These are phyloP conservation scores for Malassezia globosa DNA, from an alignment of 1,284 basidiomycete species.

Conservation along the genomic window DNA sequence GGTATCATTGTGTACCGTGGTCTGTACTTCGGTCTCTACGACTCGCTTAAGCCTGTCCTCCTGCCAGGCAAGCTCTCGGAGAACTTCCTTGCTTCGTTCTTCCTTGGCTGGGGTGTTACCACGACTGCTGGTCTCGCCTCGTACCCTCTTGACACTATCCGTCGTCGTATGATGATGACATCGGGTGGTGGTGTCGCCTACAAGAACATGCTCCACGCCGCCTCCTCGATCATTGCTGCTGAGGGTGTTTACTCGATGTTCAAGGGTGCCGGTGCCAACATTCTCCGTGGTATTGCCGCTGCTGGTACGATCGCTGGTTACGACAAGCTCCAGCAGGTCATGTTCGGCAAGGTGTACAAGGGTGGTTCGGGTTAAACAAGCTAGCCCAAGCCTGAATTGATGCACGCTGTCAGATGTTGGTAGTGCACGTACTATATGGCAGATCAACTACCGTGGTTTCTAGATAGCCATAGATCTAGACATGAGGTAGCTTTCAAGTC, in stretches of 20 bases:
- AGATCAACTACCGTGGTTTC: too few relatives aligned
- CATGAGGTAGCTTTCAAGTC: too few relatives aligned
- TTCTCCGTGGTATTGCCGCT: slow-evolving; percentile 93
- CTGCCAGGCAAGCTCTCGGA: slow-evolving; percentile 42
- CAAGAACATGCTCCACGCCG: slow-evolving; percentile 55
- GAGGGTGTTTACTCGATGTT: slow-evolving; percentile 72
- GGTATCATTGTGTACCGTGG: slow-evolving; percentile 48
- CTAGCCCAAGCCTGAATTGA: too few relatives aligned
- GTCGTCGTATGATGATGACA: slow-evolving; percentile 48
- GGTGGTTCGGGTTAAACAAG: slow-evolving; percentile 17
- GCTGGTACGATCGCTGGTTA: slow-evolving; percentile 82
- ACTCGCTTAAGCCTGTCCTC: slow-evolving; percentile 47
- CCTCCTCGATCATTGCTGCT: slow-evolving; percentile 65
- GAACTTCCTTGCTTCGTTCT: slow-evolving; percentile 47
- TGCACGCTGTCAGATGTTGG: too few relatives aligned
- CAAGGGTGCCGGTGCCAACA: slow-evolving; percentile 75
- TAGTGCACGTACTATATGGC: too few relatives aligned
- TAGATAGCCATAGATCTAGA: too few relatives aligned
- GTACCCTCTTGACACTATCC: slow-evolving; percentile 47
- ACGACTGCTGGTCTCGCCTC: slow-evolving; percentile 47
- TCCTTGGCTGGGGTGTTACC: slow-evolving; percentile 47
- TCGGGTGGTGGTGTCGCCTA: slow-evolving; percentile 45
- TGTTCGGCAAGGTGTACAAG: slow-evolving; percentile 49
- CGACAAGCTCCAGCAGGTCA: slow-evolving; percentile 66
- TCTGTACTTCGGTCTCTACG: slow-evolving; percentile 48